Conservation (phyloP, 2,329 filamentous ascomycete genomes). For the Xylogone sp. region DNA sequence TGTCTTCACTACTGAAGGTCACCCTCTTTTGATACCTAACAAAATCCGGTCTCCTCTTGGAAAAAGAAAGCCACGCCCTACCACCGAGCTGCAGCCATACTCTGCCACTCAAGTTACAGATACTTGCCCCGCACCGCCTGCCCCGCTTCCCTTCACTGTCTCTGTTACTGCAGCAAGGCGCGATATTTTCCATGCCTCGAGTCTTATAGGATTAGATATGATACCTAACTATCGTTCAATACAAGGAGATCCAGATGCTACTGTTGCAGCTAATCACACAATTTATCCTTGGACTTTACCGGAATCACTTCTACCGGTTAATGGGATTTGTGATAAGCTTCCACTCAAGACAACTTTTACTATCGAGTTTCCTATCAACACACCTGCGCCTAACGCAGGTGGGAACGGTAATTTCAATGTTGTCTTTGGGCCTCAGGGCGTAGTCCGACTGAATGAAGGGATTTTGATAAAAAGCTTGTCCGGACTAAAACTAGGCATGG, state of each 20-base stretch:
- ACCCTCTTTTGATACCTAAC: constrained; percentile 80
- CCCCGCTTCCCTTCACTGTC: constrained; percentile 61
- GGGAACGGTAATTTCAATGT: constrained; percentile 36
- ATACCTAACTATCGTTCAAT: constrained; percentile 62
- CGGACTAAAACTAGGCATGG: constrained; percentile 60
- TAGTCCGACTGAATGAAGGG: constrained; percentile 43
- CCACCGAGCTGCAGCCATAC: constrained; percentile 33
- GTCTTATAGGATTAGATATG: constrained; percentile 75
- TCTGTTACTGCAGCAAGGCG: constrained; percentile 75
- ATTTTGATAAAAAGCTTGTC: constrained; percentile 49
- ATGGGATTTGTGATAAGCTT: constrained; percentile 75
- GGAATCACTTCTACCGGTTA: constrained; percentile 63
- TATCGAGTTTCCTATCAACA: constrained; percentile 56
- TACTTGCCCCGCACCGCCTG: constrained; percentile 63
- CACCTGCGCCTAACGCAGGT: constrained; percentile 17
- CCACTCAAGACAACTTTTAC: constrained; percentile 66
- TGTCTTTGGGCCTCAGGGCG: constrained; percentile 42
- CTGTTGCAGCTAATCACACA: constrained; percentile 70
- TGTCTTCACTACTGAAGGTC: constrained; percentile 95
- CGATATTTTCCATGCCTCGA: constrained; percentile 87
- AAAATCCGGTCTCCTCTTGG: constrained; percentile 22
- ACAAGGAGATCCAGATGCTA: constrained; percentile 27
- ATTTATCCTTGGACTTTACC: constrained; percentile 95
- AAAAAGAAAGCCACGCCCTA: constrained; percentile 10
- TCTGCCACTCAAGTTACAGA: constrained; percentile 30